Conservation (phyloP, 768 basidiomycete species). For the Scleroderma bovista region DNA sequence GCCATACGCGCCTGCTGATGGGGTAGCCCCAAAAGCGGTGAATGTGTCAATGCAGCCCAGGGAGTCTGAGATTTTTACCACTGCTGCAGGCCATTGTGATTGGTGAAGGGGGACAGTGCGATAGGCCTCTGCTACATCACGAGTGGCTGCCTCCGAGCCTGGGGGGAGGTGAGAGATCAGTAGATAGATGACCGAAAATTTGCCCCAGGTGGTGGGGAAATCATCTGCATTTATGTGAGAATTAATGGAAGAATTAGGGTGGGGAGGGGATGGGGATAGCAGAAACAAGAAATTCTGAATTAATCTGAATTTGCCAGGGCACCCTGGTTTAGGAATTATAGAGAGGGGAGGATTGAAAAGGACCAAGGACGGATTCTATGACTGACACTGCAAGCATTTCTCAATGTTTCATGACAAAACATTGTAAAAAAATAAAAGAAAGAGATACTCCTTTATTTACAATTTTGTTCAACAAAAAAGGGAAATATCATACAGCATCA, state of each 20-base stretch:
- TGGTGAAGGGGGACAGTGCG: slow-evolving; percentile 18
- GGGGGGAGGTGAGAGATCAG: too few relatives aligned
- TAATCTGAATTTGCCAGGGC: too few relatives aligned
- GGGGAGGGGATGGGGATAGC: not conserved
- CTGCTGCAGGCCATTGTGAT: slow-evolving; percentile 20
- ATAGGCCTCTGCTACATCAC: slow-evolving; percentile 25
- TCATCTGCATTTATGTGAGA: slow-evolving; percentile 19
- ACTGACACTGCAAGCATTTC: too few relatives aligned
- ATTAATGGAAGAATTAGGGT: slow-evolving; percentile 22
- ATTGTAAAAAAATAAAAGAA: too few relatives aligned
- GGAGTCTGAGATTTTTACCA: slow-evolving; percentile 10
- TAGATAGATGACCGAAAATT: slow-evolving; percentile 28
- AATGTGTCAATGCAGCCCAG: slow-evolving; percentile 24
- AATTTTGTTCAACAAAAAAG: too few relatives aligned
- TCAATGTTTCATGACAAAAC: too few relatives aligned
- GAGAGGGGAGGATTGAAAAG: slow-evolving; percentile 35
- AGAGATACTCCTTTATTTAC: slow-evolving; percentile 1
- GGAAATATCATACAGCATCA: too few relatives aligned
- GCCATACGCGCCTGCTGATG: slow-evolving; percentile 23
- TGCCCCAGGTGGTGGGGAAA: slow-evolving; percentile 42
- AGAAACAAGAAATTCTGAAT: slow-evolving; percentile 34
- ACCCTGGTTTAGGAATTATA: slow-evolving; percentile 32
- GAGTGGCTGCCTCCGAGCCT: too few relatives aligned
- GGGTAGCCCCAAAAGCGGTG: slow-evolving; percentile 19
- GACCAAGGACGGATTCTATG: slow-evolving; percentile 23